Evolutionary conservation across 768 basidiomycete genomes (phyloP).

Genomic region (Amyloporia xantha): DNA sequence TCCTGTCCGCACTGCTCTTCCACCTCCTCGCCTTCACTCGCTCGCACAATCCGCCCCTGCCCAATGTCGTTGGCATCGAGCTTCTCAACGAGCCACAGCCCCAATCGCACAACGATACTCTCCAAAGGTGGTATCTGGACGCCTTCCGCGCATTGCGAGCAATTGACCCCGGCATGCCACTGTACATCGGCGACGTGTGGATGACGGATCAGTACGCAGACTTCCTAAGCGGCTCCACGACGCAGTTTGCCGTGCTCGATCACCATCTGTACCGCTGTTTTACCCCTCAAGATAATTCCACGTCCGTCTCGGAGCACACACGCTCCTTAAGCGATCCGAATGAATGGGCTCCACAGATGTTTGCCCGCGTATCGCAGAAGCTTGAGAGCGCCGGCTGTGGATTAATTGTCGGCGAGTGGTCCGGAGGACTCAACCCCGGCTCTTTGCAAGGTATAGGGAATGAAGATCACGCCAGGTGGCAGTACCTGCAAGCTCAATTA

Average conservation of each 20-base stretch:
- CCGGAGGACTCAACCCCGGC: constrained; percentile 62
- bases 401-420: constrained; percentile 75
- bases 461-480: constrained; percentile 35
- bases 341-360: constrained; percentile 33
- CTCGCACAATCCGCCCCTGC: constrained; percentile 30
- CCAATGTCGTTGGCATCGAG: constrained; percentile 49
- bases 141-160: constrained; percentile 47
- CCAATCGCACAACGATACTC: constrained; percentile 34
- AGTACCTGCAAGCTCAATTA: constrained; percentile 59
- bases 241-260: constrained; percentile 53
- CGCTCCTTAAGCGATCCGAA: constrained; percentile 36
- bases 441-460: constrained; percentile 44
- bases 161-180: constrained; percentile 49
- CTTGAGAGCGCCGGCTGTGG: constrained; percentile 38
- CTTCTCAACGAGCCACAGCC: constrained; percentile 57
- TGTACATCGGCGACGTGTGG: constrained; percentile 79
- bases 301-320: constrained; percentile 50
- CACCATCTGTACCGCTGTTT: constrained; percentile 85
- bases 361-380: constrained; percentile 29
- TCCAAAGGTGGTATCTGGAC: constrained; percentile 58
- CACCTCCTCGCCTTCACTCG: constrained; percentile 28
- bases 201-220: constrained; percentile 55
- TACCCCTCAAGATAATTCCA: constrained; percentile 48
- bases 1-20: constrained; percentile 40
- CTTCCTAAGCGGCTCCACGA: constrained; percentile 33